Percentiles rank a stretch among this genome's conserved stretches.
Conservation (phyloP, 148 eudicot genomes). For the Simmondsia chinensis region DNA sequence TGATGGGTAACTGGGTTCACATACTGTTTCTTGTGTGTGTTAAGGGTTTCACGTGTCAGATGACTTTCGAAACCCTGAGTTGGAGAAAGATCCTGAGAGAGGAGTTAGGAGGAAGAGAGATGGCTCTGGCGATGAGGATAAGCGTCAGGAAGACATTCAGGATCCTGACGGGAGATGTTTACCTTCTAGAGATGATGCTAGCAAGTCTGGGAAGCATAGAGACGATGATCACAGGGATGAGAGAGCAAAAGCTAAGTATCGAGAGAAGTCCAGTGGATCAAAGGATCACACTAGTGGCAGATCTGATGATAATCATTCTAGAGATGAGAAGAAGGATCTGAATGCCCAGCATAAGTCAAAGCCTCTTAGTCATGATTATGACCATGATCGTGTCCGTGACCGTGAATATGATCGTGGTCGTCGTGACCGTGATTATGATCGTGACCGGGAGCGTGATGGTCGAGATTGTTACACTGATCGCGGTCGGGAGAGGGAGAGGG, state of each 20-base stretch:
- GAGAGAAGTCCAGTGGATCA: too few species aligned
- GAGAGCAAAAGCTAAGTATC: too few species aligned
- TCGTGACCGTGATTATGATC: constrained; percentile 16
- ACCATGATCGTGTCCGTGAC: constrained; percentile 13
- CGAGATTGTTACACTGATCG: constrained; percentile 38
- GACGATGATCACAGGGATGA: constrained; percentile 61
- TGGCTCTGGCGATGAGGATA: constrained; percentile 52
- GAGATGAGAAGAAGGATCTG: constrained; percentile 47
- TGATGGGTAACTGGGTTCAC: too few species aligned
- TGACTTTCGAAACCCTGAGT: constrained; percentile 41
- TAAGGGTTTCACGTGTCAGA: constrained; percentile 24
- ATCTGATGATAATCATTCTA: constrained; percentile 48
- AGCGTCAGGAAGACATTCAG: constrained; percentile 40
- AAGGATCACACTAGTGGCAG: constrained; percentile 41
- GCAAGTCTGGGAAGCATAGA: constrained; percentile 42
- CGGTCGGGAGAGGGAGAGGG: constrained; percentile 18
- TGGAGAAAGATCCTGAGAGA: constrained; percentile 64
- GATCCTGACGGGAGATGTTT: constrained; percentile 42
- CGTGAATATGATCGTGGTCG: constrained; percentile 14
- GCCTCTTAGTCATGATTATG: constrained; percentile 15
- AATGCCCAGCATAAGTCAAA: constrained; percentile 46
- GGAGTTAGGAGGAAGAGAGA: constrained; percentile 60
- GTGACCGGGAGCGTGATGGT: constrained; percentile 34
- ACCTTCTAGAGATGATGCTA: constrained; percentile 49
- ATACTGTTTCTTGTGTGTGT: neutral